Evolutionary conservation across 306 rosid species (phyloP).

Genomic region (Echinosophora koreensis): DNA sequence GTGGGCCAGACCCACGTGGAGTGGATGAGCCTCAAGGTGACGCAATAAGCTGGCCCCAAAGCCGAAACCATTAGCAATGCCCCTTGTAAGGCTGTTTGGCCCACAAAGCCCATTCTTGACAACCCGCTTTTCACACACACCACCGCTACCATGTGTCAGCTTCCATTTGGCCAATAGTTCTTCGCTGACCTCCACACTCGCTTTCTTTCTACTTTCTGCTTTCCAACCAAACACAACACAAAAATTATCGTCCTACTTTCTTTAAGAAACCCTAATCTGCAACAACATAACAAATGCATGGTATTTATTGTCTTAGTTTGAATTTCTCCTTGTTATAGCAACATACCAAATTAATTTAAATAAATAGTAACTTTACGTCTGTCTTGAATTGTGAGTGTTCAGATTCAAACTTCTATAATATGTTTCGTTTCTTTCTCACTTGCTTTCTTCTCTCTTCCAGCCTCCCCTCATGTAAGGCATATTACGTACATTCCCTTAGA

Average conservation of each 20-base stretch:
- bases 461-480: no score
- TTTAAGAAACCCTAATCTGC: not conserved
- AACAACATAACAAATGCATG: not conserved
- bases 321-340: not conserved
- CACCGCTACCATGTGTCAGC: constrained; percentile 48
- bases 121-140: constrained; percentile 45
- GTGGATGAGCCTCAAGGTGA: not conserved
- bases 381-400: no score
- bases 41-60: no score
- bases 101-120: constrained; percentile 69
- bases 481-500: no score
- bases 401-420: no score
- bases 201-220: not conserved
- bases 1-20: no score
- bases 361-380: not conserved
- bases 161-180: constrained; percentile 39
- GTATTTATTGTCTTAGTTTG: not conserved
- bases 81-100: constrained; percentile 45
- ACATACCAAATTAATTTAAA: not conserved
- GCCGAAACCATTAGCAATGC: constrained; percentile 48
- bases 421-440: no score
- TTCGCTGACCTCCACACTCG: constrained; percentile 30
- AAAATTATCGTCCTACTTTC: not conserved
- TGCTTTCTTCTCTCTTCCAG: no score
- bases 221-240: constrained; percentile 24